Conservation (phyloP, 1,284 basidiomycete genomes). For the Cutaneotrichosporon sp. region DNA sequence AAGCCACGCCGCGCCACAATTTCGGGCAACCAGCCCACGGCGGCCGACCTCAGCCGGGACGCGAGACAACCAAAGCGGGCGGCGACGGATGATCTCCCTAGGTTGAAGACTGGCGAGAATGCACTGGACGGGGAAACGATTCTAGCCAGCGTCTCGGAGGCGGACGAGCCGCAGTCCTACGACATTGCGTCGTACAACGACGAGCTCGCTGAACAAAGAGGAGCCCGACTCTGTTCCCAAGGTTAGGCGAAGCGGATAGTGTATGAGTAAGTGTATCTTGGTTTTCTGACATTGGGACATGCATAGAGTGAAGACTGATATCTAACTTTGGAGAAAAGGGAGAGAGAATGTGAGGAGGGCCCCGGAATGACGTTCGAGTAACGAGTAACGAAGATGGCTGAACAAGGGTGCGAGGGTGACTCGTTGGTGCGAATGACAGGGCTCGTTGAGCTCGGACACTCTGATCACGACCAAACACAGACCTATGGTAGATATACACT, state of each 20-base stretch:
- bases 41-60: not conserved
- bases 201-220: not conserved
- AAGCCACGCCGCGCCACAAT: conserved; percentile 21
- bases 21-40: not conserved
- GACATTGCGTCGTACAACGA: not conserved
- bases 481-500: not conserved
- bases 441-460: not conserved
- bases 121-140: not conserved
- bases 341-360: too few species aligned
- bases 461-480: not conserved
- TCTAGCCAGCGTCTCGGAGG: conserved; percentile 7
- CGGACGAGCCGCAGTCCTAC: not conserved
- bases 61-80: conserved; percentile 1
- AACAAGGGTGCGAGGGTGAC: not conserved
- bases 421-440: not conserved
- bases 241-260: too few species aligned
- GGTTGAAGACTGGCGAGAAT: not conserved
- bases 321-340: too few species aligned
- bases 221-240: too few species aligned
- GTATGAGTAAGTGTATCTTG: too few species aligned
- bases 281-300: too few species aligned
- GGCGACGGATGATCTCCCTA: conserved; percentile 6
- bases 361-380: not conserved
- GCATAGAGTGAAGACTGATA: too few species aligned
- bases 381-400: not conserved